Percentiles rank a stretch among this genome's conserved stretches.
Conservation (phyloP, 257 asterid species). For the Agastache rugosa region DNA sequence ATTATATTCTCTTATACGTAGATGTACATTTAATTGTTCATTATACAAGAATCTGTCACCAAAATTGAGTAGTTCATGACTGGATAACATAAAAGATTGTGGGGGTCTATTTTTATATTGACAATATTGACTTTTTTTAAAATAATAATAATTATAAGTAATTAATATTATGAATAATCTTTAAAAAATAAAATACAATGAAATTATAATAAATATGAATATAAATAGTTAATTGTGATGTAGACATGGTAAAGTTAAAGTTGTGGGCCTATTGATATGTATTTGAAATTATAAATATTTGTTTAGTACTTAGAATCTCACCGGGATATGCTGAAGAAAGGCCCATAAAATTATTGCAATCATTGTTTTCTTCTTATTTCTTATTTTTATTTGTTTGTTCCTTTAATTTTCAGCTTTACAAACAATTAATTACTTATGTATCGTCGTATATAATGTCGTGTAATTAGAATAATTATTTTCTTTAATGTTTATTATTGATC, state of each 20-base stretch:
- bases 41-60: not conserved
- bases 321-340: constrained; percentile 2
- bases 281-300: not conserved
- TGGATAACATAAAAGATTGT: too few relatives aligned
- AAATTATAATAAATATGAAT: not conserved
- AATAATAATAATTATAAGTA: too few relatives aligned
- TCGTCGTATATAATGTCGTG: not conserved
- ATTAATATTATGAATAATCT: not conserved
- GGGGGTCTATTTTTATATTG: not conserved
- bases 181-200: not conserved
- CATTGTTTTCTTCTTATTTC: not conserved
- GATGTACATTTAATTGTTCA: not conserved
- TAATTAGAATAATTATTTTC: not conserved
- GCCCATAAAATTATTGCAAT: constrained; percentile 9
- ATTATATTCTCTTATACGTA: not conserved
- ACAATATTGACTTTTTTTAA: not conserved
- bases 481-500: not conserved
- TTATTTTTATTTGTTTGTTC: not conserved
- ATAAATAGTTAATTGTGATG: not conserved
- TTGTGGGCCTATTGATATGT: constrained; percentile 5
- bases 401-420: not conserved
- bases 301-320: not conserved
- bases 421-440: not conserved
- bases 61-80: not conserved
- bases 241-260: not conserved